Conservation (phyloP, 2,329 filamentous ascomycete species). For the Aspergillus quadricinctus region DNA sequence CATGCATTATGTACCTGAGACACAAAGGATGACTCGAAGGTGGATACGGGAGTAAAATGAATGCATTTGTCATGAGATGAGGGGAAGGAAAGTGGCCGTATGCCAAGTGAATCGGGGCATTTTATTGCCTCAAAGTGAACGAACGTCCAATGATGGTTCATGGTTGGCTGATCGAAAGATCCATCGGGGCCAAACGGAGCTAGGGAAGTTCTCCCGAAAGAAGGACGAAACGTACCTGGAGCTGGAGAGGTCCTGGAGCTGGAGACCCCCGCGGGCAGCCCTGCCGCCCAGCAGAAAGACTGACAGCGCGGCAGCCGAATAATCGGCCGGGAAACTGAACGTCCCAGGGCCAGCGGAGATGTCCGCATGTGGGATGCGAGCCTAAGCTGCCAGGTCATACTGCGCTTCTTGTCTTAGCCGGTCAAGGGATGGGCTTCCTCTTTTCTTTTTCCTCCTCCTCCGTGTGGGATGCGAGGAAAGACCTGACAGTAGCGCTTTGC, state of each 20-base stretch:
- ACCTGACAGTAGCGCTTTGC: neutral
- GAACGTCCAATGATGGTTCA: neutral
- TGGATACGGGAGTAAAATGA: neutral
- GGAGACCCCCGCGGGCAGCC: conserved; percentile 11
- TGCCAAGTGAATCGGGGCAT: neutral
- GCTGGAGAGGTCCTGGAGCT: conserved; percentile 11
- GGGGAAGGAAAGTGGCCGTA: conserved; percentile 8
- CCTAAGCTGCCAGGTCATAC: conserved; percentile 30
- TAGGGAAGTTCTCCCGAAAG: conserved; percentile 5
- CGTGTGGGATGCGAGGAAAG: neutral
- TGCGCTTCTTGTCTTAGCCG: neutral
- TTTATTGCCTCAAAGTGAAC: neutral
- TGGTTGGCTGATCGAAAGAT: neutral
- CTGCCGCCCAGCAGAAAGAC: conserved; percentile 8
- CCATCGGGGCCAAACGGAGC: conserved; percentile 4
- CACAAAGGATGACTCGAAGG: neutral
- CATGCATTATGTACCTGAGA: neutral
- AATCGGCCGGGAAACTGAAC: conserved; percentile 27
- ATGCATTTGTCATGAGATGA: conserved; percentile 9
- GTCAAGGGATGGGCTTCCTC: conserved; percentile 1
- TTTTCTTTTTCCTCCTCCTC: neutral
- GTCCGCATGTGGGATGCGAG: conserved; percentile 27
- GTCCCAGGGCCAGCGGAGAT: conserved; percentile 22
- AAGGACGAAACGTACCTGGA: conserved; percentile 21
- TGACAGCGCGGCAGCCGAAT: conserved; percentile 20